Evolutionary conservation across 352 stramenopile genomes (phyloP), one percentile per base, ranked within the genome.

Genomic region (Phytophthora aleatoria): DNA sequence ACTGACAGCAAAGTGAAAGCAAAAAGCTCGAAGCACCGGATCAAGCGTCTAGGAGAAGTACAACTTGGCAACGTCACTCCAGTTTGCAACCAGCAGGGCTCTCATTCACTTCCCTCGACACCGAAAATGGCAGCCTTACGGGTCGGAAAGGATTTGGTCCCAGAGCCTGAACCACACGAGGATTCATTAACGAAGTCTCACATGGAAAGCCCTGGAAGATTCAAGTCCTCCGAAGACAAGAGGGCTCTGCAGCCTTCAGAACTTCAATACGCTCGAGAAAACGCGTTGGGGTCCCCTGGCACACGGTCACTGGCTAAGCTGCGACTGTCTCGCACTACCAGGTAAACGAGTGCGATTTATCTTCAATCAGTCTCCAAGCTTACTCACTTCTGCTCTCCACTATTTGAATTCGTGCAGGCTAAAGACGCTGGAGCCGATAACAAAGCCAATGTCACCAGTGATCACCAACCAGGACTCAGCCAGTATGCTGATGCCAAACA

Each of bases 381-480:
- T 71, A 35, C 26, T 69, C 28, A 61, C 33, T 11, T n/a, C 8
- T 28, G 13, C 3, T 70, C 4, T 20, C 20, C 20, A 20, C 20
- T 20, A 20, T 20, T 20, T 20, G 20, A 4, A 16, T 52, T 51
- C 31, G 11, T 50, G 4, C 43, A 87, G 76, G 49, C 53, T 87
- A n/a, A 81, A 81, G 16, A 52, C 75, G 1, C 63, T 87, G 24
- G 70, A 76, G 13, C 20, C 71, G 30, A 53, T 58, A 11, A 74
- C 66, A 33, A 72, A 61, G 26, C 62, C 53, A 24, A 67, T 27
- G 24, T 33, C 55, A 31, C 55, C 57, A 39, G 58, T 20, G 47
- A 57, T 16, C 30, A 73, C 51, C 13, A 73, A 73, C 64, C 64
- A 73, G 42, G 53, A 62, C 16, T 51, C 27, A 5, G 20, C 20